Base-by-base conservation (phyloP, 306 rosid genomes). In the Trifolium pratense region DNA sequence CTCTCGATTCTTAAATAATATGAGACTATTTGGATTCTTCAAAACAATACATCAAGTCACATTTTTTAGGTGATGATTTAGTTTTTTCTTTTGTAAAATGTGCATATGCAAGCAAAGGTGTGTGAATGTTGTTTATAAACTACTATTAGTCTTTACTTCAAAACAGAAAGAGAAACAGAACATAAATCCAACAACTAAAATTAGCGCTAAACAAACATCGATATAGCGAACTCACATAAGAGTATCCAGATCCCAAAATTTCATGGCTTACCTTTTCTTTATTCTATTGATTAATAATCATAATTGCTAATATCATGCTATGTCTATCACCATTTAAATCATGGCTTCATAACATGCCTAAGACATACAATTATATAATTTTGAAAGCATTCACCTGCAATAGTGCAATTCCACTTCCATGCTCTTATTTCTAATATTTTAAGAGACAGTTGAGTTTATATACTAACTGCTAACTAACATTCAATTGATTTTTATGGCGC, bases 311-410 rank as follows among this genome's bases (percentile, higher is more conserved):
- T 49, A 86, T 75, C 68, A 87, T 79, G 85, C 75, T 78, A 32
- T 77, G 79, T 75, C 80, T 80, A 80, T 80, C 70, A 82, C 80
- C 29, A 74, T 76, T 49, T 57, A 51, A 75, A 81, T 78, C 20
- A 78, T 75, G 73, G 66, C 73, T 82, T 77, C 89, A 78, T 83
- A 76, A 87, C 97, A 89, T 87, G 96, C 96, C 66, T 76, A 73
- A 77, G 79, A 75, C 81, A 82, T 78, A 76, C 76, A 73, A 82
- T 75, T 77, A 77, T 78, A 68, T 75, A 67, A 71, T 52, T n/a
- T 61, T 70, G 71, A 51, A 70, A 72, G 69, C 21, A 34, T 21
- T 51, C 68, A 43, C 76, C 15, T 36, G 1, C 49, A 71, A 76
- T 65, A 65, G 70, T 76, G 66, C 53, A 61, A 73, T 40, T 66